A percentile compares a stretch with the other conserved stretches of the same genome.
These are phyloP conservation scores for Phytophthora cactorum DNA, from an alignment of 352 stramenopile genomes.

Conservation along the genomic window DNA sequence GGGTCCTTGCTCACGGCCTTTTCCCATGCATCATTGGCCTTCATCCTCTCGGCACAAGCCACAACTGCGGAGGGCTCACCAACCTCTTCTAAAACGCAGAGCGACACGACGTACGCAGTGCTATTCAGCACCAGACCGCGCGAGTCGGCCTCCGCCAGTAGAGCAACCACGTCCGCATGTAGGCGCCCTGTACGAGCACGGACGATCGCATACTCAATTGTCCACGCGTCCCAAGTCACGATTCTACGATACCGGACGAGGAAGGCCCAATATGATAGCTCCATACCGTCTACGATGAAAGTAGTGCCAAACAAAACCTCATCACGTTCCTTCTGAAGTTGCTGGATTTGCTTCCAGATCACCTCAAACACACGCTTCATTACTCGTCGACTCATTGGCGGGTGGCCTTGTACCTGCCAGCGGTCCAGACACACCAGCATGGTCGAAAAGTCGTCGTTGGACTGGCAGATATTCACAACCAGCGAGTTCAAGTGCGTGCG, in stretches of 20 bases:
- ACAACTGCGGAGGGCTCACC: conserved; percentile 36
- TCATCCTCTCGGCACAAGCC: conserved; percentile 40
- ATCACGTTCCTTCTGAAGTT: conserved; percentile 30
- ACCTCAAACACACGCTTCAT: conserved; percentile 65
- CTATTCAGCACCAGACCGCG: conserved; percentile 46
- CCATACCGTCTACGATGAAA: conserved; percentile 50
- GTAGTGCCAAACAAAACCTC: conserved; percentile 17
- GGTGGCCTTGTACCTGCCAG: conserved; percentile 51
- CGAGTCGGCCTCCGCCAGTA: conserved; percentile 50
- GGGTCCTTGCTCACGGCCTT: conserved; percentile 44
- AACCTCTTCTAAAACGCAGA: conserved; percentile 47
- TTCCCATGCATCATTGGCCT: conserved; percentile 35
- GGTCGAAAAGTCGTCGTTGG: conserved; percentile 64
- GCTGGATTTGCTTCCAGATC: conserved; percentile 59
- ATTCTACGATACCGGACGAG: conserved; percentile 59
- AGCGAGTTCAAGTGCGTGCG: conserved; percentile 56
- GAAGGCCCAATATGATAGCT: conserved; percentile 66
- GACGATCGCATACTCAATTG: conserved; percentile 57
- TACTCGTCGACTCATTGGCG: conserved; percentile 54
- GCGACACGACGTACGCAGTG: conserved; percentile 52
- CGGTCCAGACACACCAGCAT: conserved; percentile 67
- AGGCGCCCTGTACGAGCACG: conserved; percentile 54
- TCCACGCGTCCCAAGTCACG: conserved; percentile 57
- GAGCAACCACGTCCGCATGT: conserved; percentile 46
- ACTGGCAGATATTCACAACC: conserved; percentile 74